Percentiles rank a stretch among this genome's conserved stretches.
Conservation (phyloP, 345 rosid species). For the Eucalyptus tenuipes region DNA sequence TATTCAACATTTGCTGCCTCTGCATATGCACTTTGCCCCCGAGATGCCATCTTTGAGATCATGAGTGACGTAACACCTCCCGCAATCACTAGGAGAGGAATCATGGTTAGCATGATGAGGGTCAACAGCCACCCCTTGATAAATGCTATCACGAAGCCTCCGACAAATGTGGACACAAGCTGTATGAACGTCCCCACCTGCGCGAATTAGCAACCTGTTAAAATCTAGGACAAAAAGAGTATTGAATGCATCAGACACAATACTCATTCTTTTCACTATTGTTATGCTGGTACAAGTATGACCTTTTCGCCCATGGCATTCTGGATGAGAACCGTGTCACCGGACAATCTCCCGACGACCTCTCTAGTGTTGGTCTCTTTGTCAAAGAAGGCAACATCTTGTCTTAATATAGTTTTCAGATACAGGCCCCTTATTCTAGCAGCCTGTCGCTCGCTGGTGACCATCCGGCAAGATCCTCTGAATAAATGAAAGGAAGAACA, state of each 20-base stretch:
- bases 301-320: constrained; percentile 98
- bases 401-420: constrained; percentile 57
- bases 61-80: constrained; percentile 37
- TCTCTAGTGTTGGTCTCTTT: constrained; percentile 71
- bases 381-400: constrained; percentile 71
- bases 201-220: not conserved
- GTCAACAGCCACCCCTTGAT: constrained; percentile 75
- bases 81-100: constrained; percentile 54
- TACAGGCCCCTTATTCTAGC: constrained; percentile 56
- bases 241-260: not conserved
- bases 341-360: constrained; percentile 86
- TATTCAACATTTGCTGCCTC: constrained; percentile 72
- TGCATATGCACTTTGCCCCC: constrained; percentile 54
- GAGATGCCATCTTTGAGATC: constrained; percentile 43
- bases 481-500: not conserved
- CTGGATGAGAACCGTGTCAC: constrained; percentile 80
- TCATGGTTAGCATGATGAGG: constrained; percentile 49
- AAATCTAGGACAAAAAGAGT: not conserved
- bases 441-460: constrained; percentile 77
- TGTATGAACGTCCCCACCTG: constrained; percentile 84
- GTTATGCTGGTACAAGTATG: not conserved
- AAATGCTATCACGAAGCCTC: constrained; percentile 70
- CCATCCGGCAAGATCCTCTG: constrained; percentile 84
- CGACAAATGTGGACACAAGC: constrained; percentile 55
- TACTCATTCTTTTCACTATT: not conserved